Conservation (phyloP, 2,329 filamentous ascomycete genomes). For the Fusarium kyushuense region DNA sequence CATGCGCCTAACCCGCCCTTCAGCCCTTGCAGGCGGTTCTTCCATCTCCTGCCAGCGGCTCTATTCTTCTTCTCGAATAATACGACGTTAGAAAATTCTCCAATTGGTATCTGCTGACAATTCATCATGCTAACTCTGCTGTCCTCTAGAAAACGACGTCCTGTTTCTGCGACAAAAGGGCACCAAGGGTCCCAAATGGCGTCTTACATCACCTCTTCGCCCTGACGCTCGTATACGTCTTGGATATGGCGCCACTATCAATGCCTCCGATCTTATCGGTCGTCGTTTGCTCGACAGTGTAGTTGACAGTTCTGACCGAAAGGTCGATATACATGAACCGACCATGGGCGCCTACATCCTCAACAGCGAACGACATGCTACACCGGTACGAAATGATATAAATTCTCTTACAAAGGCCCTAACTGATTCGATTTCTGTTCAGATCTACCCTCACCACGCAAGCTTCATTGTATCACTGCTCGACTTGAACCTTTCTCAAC, state of each 20-base stretch:
- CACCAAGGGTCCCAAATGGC: slow-evolving; percentile 53
- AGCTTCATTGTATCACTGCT: slow-evolving; percentile 80
- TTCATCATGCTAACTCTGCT: slow-evolving; percentile 28
- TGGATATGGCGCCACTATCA: slow-evolving; percentile 60
- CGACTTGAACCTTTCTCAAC: slow-evolving; percentile 73
- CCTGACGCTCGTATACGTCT: slow-evolving; percentile 51
- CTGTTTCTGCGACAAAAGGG: slow-evolving; percentile 57
- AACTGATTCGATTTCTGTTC: background rate
- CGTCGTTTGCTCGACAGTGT: slow-evolving; percentile 70
- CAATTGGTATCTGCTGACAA: background rate
- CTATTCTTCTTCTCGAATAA: slow-evolving; percentile 47
- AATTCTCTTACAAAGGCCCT: background rate
- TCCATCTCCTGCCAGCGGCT: slow-evolving; percentile 11
- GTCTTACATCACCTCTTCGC: slow-evolving; percentile 54
- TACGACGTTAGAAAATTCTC: slow-evolving; percentile 44
- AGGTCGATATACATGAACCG: slow-evolving; percentile 71
- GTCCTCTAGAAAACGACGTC: slow-evolving; percentile 54
- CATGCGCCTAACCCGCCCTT: slow-evolving; percentile 32
- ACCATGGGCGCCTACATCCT: slow-evolving; percentile 80
- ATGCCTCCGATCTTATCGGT: slow-evolving; percentile 72
- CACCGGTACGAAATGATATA: slow-evolving; percentile 61
- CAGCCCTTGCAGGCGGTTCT: slow-evolving; percentile 3
- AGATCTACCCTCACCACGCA: slow-evolving; percentile 77
- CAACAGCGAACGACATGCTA: slow-evolving; percentile 76
- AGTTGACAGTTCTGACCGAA: slow-evolving; percentile 61